Evolutionary conservation across 78 protist genomes (phyloP).

Genomic region (Dictyostelium firmibasis): DNA sequence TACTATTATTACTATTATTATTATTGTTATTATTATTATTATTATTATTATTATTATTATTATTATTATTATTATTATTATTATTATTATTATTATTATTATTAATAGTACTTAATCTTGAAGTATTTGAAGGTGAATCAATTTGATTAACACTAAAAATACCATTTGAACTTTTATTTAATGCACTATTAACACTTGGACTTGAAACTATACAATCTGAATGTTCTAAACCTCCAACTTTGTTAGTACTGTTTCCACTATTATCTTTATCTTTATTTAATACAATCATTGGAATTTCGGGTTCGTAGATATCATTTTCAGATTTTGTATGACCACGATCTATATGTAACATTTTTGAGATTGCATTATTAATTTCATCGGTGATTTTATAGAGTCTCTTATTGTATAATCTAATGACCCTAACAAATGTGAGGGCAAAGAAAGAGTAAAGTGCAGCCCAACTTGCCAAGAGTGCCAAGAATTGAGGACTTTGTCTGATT

Average conservation of each 20-base stretch:
- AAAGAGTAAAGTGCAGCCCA: slow-evolving; percentile 66
- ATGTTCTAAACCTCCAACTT: background rate
- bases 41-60: background rate
- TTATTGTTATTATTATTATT: background rate
- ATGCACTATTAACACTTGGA: background rate
- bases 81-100: background rate
- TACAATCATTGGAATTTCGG: background rate
- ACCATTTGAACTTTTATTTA: background rate
- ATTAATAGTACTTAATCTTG: background rate
- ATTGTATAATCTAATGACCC: background rate
- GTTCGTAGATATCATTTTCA: background rate
- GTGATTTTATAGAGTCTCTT: slow-evolving; percentile 11
- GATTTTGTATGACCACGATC: background rate
- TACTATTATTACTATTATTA: background rate
- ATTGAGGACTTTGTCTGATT: slow-evolving; percentile 26
- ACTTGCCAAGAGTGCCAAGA: background rate
- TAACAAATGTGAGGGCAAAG: slow-evolving; percentile 16
- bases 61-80: background rate
- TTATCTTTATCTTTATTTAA: background rate
- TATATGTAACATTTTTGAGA: background rate
- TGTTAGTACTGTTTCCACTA: background rate
- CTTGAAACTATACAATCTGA: background rate
- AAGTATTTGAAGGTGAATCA: background rate
- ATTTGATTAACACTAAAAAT: background rate
- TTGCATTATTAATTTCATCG: background rate